phyloP scores from a whole-genome alignment of 495 filamentous ascomycete species.

The Aspergillus kassunensis region DNA sequence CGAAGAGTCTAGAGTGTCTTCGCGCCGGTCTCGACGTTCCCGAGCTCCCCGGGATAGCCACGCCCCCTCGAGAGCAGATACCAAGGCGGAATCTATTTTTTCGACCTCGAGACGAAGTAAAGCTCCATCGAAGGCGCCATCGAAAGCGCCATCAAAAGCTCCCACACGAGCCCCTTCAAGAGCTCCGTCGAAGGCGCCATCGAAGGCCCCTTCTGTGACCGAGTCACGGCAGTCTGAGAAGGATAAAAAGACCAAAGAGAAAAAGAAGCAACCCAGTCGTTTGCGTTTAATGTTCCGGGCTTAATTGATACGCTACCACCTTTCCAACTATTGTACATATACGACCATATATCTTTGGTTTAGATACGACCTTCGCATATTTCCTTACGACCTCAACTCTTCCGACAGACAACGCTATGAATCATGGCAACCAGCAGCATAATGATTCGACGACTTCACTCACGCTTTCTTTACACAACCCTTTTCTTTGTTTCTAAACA shows the following conservation, averaged over 20 bases:
- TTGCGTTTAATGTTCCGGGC: conserved; percentile 44
- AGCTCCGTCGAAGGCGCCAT: conserved; percentile 18
- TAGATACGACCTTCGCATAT: not conserved
- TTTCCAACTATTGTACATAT: conserved; percentile 8
- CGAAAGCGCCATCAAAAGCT: conserved; percentile 13
- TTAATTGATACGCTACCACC: conserved; percentile 13
- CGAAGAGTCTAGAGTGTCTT: conserved; percentile 35
- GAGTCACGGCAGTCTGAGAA: conserved; percentile 21
- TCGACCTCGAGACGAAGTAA: conserved; percentile 7
- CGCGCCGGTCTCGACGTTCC: conserved; percentile 39
- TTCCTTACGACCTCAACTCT: not conserved
- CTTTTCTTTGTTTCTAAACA: conserved; percentile 1
- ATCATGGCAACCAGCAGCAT: not conserved
- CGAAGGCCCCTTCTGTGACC: conserved; percentile 12
- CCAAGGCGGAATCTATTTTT: conserved; percentile 20
- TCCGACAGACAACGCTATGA: not conserved
- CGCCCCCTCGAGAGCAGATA: conserved; percentile 19
- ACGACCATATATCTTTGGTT: conserved; percentile 5
- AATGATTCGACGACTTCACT: not conserved
- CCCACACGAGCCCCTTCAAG: conserved; percentile 12
- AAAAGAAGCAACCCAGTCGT: conserved; percentile 39
- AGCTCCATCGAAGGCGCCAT: conserved; percentile 14
- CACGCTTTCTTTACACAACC: not conserved
- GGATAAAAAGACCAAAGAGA: conserved; percentile 35
- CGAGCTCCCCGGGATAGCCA: conserved; percentile 11